phyloP scores from a whole-genome alignment of 139 green algal species.

The Chlamydomonas schloesseri region DNA sequence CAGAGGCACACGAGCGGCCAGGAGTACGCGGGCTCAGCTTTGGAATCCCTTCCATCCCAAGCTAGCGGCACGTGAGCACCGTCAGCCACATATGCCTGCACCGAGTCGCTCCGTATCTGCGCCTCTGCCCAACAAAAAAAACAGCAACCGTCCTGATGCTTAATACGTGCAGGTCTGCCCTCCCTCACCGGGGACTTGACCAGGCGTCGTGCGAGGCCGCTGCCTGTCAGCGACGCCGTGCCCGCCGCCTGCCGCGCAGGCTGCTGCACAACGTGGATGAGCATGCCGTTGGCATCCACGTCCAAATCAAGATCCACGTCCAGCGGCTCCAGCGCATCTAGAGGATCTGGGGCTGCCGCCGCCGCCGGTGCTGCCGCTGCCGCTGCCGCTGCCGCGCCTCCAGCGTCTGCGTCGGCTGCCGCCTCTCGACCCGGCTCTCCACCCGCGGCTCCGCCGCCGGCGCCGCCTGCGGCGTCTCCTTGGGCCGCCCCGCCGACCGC shows the following conservation, averaged over 20 bases:
- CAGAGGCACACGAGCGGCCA: not conserved
- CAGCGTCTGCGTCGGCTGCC: not conserved
- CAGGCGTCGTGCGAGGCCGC: not conserved
- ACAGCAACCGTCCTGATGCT: too few species aligned
- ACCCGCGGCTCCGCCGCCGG: not conserved
- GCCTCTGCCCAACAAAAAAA: too few species aligned
- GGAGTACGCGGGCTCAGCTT: too few species aligned
- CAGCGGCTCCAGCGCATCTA: conserved; percentile 15
- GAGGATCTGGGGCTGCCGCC: not conserved
- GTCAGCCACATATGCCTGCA: too few species aligned
- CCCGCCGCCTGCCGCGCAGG: not conserved
- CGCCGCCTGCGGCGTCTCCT: not conserved
- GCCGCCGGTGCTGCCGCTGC: not conserved
- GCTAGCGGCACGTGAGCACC: too few species aligned
- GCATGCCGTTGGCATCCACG: not conserved
- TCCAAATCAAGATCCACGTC: conserved; percentile 12
- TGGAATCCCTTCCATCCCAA: too few species aligned
- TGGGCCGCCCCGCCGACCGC: not conserved
- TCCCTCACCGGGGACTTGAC: conserved; percentile 16
- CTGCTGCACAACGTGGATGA: not conserved
- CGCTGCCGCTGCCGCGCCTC: not conserved
- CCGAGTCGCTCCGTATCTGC: too few species aligned
- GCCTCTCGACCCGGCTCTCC: not conserved
- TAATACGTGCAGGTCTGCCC: too few species aligned
- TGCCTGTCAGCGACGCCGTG: not conserved